Conservation (phyloP, 257 asterid genomes). For the Ophiorrhiza pumila region DNA sequence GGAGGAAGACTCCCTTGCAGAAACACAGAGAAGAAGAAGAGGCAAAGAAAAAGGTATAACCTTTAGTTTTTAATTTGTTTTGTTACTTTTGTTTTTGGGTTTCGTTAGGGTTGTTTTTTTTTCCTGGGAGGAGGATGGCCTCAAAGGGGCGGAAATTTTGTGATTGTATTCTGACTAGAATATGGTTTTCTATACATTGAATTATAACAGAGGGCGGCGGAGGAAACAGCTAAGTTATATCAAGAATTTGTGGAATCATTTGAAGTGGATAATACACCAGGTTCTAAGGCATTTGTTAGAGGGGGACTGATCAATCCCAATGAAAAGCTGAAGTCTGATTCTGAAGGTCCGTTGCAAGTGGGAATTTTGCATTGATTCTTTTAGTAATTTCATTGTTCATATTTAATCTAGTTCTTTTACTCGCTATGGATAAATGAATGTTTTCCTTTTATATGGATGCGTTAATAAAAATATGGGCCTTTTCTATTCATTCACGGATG, state of each 20-base stretch:
- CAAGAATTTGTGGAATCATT: conserved; percentile 84
- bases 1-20: conserved; percentile 92
- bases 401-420: conserved; percentile 11
- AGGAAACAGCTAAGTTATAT: conserved; percentile 79
- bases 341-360: conserved; percentile 60
- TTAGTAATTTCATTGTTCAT: not conserved
- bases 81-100: not conserved
- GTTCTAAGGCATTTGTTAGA: conserved; percentile 83
- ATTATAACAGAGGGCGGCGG: conserved; percentile 69
- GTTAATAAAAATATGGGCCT: conserved; percentile 92
- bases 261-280: conserved; percentile 68
- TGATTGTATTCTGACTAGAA: not conserved
- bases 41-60: conserved; percentile 69
- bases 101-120: not conserved
- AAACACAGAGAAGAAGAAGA: conserved; percentile 97
- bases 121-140: not conserved
- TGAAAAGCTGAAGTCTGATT: conserved; percentile 56
- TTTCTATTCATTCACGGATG: conserved; percentile 98
- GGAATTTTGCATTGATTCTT: conserved; percentile 10
- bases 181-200: not conserved
- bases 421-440: conserved; percentile 55
- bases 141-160: not conserved
- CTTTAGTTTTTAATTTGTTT: not conserved
- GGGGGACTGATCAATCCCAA: conserved; percentile 85
- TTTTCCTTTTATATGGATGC: conserved; percentile 60